Evolutionary conservation across 2,329 filamentous ascomycete genomes (phyloP).

Genomic region (Teratosphaeria nubilosa): DNA sequence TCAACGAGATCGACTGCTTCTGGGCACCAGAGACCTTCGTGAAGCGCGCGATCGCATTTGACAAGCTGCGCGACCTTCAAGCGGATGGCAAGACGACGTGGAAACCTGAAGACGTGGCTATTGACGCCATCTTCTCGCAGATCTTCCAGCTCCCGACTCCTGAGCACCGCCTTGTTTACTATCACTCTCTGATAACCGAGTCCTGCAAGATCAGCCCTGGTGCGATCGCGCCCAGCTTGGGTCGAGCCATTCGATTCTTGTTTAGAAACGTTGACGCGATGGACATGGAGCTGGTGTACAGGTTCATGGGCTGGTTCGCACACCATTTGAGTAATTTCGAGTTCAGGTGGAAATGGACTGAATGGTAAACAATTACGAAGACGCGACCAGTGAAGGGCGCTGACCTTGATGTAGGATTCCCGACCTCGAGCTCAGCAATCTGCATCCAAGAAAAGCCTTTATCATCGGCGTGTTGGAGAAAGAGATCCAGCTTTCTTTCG

Average conservation of each 20-base stretch:
- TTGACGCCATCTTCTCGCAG: constrained; percentile 97
- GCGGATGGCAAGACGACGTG: constrained; percentile 63
- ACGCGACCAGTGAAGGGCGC: constrained; percentile 3
- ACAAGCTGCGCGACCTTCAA: constrained; percentile 61
- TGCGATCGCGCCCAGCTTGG: constrained; percentile 89
- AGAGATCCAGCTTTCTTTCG: constrained; percentile 92
- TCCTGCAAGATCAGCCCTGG: constrained; percentile 91
- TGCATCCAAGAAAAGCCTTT: constrained; percentile 87
- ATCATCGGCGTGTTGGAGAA: constrained; percentile 87
- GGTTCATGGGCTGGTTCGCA: constrained; percentile 95
- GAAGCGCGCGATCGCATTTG: constrained; percentile 85
- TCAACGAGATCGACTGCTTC: constrained; percentile 92
- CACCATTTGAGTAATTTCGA: constrained; percentile 98
- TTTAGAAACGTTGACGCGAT: constrained; percentile 74
- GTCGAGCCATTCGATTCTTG: constrained; percentile 81
- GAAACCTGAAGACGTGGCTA: constrained; percentile 95
- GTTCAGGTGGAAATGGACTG: constrained; percentile 98
- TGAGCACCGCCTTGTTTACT: constrained; percentile 93
- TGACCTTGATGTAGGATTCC: constrained; percentile 47
- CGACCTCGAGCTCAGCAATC: constrained; percentile 63
- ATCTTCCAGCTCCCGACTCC: constrained; percentile 76
- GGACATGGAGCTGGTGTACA: constrained; percentile 75
- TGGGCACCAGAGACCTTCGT: constrained; percentile 85
- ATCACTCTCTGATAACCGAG: constrained; percentile 89
- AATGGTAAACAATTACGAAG: constrained; percentile 54